Evolutionary conservation across 2,329 filamentous ascomycete genomes (phyloP).

Genomic region (Xylaria sp.): DNA sequence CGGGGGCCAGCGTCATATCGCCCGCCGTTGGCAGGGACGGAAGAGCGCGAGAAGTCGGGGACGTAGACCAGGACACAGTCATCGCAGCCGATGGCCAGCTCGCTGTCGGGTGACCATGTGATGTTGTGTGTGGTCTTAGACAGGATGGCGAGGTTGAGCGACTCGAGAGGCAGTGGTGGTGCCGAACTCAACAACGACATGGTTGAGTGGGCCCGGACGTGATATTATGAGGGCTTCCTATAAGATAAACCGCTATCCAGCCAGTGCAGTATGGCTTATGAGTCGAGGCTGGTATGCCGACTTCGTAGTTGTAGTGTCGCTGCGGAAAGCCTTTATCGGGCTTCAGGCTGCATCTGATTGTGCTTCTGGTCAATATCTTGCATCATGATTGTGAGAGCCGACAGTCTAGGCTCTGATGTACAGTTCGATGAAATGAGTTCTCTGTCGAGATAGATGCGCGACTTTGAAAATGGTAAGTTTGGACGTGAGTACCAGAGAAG

Average conservation of each 20-base stretch:
- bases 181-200: slow-evolving; percentile 7
- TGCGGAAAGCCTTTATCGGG: not conserved
- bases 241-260: not conserved
- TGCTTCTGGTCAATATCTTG: not conserved
- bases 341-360: slow-evolving; percentile 18
- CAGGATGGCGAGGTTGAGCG: slow-evolving; percentile 56
- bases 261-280: not conserved
- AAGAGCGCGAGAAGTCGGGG: slow-evolving; percentile 54
- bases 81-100: slow-evolving; percentile 66
- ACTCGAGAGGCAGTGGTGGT: slow-evolving; percentile 58
- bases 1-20: slow-evolving; percentile 41
- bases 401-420: not conserved
- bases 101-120: slow-evolving; percentile 67
- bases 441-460: not conserved
- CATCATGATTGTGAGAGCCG: slow-evolving; percentile 26
- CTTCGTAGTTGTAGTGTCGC: not conserved
- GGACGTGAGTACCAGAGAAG: not conserved
- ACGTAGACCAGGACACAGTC: slow-evolving; percentile 64
- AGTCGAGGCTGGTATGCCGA: not conserved
- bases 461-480: not conserved
- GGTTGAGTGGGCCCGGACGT: not conserved
- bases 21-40: slow-evolving; percentile 11
- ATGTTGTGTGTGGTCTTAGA: slow-evolving; percentile 58
- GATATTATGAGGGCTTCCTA: not conserved
- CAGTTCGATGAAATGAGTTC: not conserved